Percentiles rank a stretch among this genome's conserved stretches.
Conservation (phyloP, 2,329 filamentous ascomycete species). For the Septoria petroselini region DNA sequence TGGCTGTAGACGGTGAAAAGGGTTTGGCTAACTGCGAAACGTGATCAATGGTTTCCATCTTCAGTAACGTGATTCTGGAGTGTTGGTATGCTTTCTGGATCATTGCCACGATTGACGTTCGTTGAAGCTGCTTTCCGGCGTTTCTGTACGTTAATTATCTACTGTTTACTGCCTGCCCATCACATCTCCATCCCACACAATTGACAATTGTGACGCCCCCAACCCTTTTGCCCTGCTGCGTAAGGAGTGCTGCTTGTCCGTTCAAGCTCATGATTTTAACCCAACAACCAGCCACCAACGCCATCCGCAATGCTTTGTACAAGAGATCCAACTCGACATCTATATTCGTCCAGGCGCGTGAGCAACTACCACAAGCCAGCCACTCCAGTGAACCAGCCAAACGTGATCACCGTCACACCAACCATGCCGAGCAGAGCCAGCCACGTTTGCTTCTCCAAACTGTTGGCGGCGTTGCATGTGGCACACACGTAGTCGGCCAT, state of each 20-base stretch:
- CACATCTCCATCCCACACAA: background rate
- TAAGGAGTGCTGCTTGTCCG: conserved; percentile 21
- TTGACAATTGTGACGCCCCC: background rate
- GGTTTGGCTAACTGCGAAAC: too few relatives aligned
- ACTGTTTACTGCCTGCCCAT: conserved; percentile 5
- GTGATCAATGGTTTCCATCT: too few relatives aligned
- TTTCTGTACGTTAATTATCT: conserved; percentile 23
- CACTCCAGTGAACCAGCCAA: conserved; percentile 51
- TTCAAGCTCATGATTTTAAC: conserved; percentile 8
- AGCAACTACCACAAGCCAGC: conserved; percentile 41
- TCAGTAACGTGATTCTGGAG: too few relatives aligned
- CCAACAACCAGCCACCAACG: conserved; percentile 15
- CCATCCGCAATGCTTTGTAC: conserved; percentile 24
- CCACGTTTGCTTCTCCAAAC: conserved; percentile 54
- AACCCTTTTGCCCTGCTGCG: conserved; percentile 11
- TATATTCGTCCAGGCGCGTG: background rate
- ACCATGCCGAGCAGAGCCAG: conserved; percentile 56
- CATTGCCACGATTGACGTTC: background rate
- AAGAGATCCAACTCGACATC: conserved; percentile 4
- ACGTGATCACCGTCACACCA: conserved; percentile 56
- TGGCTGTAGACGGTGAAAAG: too few relatives aligned
- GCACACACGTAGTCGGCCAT: conserved; percentile 49
- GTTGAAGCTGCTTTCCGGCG: background rate
- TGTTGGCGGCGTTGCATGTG: conserved; percentile 56
- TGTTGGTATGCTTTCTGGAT: too few relatives aligned